Evolutionary conservation across 768 basidiomycete species (phyloP).

Genomic region (Peribolospora kevripleyi): DNA sequence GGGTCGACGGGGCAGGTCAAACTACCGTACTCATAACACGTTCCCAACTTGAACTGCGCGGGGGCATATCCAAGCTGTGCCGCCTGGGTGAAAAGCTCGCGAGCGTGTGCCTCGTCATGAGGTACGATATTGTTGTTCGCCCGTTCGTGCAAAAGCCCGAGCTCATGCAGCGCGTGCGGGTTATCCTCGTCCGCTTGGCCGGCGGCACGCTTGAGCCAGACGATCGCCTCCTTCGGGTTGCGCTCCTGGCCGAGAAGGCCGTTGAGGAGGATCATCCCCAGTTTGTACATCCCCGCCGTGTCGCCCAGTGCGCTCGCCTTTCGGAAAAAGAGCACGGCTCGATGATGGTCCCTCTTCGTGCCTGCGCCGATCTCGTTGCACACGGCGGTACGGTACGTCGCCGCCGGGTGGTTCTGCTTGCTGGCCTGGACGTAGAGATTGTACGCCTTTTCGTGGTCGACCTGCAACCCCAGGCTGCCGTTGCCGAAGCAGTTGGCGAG

Average conservation of each 20-base stretch:
- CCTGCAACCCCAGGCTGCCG: constrained; percentile 77
- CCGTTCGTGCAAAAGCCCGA: constrained; percentile 37
- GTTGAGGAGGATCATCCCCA: constrained; percentile 88
- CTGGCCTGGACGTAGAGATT: constrained; percentile 89
- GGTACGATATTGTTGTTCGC: constrained; percentile 38
- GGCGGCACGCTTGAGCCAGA: constrained; percentile 82
- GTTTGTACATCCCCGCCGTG: constrained; percentile 96
- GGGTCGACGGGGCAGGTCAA: constrained; percentile 82
- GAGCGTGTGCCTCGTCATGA: constrained; percentile 58
- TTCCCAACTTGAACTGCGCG: constrained; percentile 83
- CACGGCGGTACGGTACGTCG: constrained; percentile 87
- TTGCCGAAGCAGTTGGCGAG: constrained; percentile 92
- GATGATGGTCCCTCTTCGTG: constrained; percentile 59
- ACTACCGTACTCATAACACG: constrained; percentile 78
- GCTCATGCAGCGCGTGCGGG: constrained; percentile 53
- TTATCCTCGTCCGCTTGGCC: constrained; percentile 96
- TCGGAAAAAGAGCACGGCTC: constrained; percentile 85
- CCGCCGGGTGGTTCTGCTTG: constrained; percentile 86
- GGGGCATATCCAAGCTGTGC: constrained; percentile 82
- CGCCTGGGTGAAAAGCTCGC: constrained; percentile 65
- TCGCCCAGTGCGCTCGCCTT: constrained; percentile 90
- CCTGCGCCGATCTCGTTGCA: constrained; percentile 98
- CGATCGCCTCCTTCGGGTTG: constrained; percentile 74
- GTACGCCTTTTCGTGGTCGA: constrained; percentile 94
- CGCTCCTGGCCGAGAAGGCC: constrained; percentile 57